phyloP scores from a whole-genome alignment of 768 basidiomycete genomes.

The Serendipita indica region DNA sequence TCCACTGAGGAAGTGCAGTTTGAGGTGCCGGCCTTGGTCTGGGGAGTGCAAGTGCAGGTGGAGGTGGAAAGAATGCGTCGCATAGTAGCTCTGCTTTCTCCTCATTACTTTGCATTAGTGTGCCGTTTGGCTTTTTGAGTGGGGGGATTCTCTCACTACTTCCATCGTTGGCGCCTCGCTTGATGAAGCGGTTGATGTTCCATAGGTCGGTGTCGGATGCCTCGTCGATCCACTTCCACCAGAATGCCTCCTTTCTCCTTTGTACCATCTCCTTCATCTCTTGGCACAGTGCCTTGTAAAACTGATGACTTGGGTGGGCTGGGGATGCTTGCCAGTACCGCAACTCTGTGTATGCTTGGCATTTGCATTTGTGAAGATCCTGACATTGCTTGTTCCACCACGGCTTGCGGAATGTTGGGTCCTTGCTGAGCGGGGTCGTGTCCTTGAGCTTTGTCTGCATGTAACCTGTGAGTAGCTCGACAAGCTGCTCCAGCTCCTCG shows the following conservation, averaged over 20 bases:
- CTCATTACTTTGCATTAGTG: neutral
- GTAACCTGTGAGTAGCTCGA: conserved; percentile 11
- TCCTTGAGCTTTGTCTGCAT: conserved; percentile 16
- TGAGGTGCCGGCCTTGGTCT: neutral
- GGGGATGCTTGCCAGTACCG: neutral
- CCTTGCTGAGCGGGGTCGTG: conserved; percentile 16
- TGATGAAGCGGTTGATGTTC: neutral
- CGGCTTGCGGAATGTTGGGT: conserved; percentile 19
- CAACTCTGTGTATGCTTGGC: neutral
- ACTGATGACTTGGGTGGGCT: neutral
- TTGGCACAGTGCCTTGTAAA: neutral
- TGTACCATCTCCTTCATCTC: neutral
- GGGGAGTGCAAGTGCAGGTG: neutral
- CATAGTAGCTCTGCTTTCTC: neutral
- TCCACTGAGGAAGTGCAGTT: neutral
- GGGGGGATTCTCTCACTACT: neutral
- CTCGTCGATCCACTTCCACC: neutral
- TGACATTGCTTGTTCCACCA: conserved; percentile 26
- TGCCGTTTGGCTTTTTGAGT: neutral
- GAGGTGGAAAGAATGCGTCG: neutral
- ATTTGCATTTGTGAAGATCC: conserved; percentile 14
- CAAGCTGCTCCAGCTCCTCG: conserved; percentile 12
- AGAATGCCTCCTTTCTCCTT: neutral
- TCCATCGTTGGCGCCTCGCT: neutral
- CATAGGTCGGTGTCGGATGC: neutral